A percentile compares a stretch with the other conserved stretches of the same genome.
These are phyloP conservation scores for Plenodomus tracheiphilus DNA, from an alignment of 2,329 filamentous ascomycete species.

Conservation along the genomic window DNA sequence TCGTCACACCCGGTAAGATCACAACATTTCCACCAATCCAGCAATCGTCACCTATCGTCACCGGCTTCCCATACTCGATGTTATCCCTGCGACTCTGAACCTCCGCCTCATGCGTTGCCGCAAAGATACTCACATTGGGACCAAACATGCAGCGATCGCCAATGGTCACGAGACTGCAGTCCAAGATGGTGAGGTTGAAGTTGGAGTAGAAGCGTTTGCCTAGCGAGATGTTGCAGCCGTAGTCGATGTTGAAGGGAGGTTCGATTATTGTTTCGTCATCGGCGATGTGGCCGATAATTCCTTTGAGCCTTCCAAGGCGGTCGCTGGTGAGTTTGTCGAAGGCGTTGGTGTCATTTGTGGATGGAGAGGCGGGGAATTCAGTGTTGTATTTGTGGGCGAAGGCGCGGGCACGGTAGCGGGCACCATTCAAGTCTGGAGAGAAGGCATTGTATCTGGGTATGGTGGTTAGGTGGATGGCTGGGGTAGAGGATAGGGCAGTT, in stretches of 20 bases:
- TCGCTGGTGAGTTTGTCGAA: slow-evolving; percentile 32
- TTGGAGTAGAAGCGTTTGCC: slow-evolving; percentile 68
- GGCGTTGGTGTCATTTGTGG: slow-evolving; percentile 15
- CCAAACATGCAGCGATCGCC: slow-evolving; percentile 58
- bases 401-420: slow-evolving; percentile 58
- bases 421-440: slow-evolving; percentile 53
- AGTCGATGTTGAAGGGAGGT: slow-evolving; percentile 65
- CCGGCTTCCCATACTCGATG: slow-evolving; percentile 54
- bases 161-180: slow-evolving; percentile 57
- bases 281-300: slow-evolving; percentile 38
- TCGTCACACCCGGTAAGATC: slow-evolving; percentile 75
- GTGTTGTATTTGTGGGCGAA: slow-evolving; percentile 63
- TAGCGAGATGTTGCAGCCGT: slow-evolving; percentile 66
- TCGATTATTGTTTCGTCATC: slow-evolving; percentile 56
- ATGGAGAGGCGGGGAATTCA: slow-evolving; percentile 36
- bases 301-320: slow-evolving; percentile 28
- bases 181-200: slow-evolving; percentile 58
- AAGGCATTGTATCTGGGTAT: slow-evolving; percentile 54
- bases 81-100: slow-evolving; percentile 53
- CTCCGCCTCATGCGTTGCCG: slow-evolving; percentile 57
- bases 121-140: slow-evolving; percentile 56
- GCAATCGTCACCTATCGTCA: slow-evolving; percentile 51
- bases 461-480: background rate
- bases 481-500: no score
- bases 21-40: slow-evolving; percentile 54